Conservation (phyloP, 2,329 filamentous ascomycete genomes). For the Fusarium beomiforme region DNA sequence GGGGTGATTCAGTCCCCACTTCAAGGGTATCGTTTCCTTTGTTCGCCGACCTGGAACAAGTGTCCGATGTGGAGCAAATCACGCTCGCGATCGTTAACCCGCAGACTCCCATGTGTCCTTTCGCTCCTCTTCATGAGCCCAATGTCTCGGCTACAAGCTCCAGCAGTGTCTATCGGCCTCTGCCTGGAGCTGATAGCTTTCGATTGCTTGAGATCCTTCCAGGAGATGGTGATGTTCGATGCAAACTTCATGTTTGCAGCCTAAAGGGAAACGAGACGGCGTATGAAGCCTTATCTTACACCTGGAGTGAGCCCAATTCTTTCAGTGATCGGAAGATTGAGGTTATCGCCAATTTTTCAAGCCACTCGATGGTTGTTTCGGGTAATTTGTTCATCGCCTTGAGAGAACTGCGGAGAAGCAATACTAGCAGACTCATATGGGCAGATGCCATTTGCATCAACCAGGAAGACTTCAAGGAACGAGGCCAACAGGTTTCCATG, state of each 20-base stretch:
- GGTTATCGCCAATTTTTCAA: fast-evolving
- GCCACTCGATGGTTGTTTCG: neutral
- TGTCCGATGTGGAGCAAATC: fast-evolving
- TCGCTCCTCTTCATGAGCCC: neutral
- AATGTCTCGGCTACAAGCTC: fast-evolving
- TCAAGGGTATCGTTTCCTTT: neutral
- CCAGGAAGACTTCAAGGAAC: neutral
- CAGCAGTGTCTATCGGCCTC: neutral
- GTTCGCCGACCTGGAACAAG: neutral
- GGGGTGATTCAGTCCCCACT: too few relatives aligned
- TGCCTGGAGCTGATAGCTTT: neutral
- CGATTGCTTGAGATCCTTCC: neutral
- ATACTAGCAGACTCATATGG: neutral
- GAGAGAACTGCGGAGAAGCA: fast-evolving
- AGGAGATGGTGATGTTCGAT: fast-evolving
- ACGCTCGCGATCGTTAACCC: neutral
- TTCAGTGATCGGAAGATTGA: neutral
- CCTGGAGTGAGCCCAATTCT: fast-evolving
- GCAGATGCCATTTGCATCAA: neutral
- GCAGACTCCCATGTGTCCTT: neutral
- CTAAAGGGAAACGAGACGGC: neutral
- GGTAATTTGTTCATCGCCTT: fast-evolving
- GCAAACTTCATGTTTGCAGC: neutral
- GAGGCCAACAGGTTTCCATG: neutral
- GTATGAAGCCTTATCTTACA: neutral